Evolutionary conservation across 2,329 filamentous ascomycete species (phyloP).

Genomic region (Huntiella bhutanensis): DNA sequence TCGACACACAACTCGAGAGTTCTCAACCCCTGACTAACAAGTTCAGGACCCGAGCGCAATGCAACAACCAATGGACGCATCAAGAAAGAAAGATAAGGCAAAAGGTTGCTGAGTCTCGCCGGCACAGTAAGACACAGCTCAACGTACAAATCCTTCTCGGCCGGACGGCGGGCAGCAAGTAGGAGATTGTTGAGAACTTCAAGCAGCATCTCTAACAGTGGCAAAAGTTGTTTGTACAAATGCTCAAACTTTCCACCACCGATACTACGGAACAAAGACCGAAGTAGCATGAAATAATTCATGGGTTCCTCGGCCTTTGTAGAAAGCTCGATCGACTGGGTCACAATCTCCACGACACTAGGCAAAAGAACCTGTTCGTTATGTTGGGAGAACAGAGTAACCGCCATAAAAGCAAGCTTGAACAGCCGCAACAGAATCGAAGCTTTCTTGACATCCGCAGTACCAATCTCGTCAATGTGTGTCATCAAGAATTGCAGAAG

Average conservation of each 20-base stretch:
- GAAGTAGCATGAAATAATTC: constrained; percentile 90
- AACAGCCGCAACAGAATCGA: constrained; percentile 86
- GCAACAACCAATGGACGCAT: constrained; percentile 98
- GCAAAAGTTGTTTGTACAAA: constrained; percentile 93
- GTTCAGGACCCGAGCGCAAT: constrained; percentile 71
- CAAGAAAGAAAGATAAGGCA: constrained; percentile 87
- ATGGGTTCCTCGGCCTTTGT: constrained; percentile 93
- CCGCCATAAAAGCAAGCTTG: constrained; percentile 98
- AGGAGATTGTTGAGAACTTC: constrained; percentile 94
- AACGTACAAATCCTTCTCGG: constrained; percentile 88
- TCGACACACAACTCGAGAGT: constrained; percentile 95
- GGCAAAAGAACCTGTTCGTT: constrained; percentile 92
- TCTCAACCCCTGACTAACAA: constrained; percentile 82
- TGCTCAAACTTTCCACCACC: constrained; percentile 95
- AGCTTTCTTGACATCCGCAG: constrained; percentile 76
- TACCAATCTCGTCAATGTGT: constrained; percentile 84
- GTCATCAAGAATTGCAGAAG: constrained; percentile 94
- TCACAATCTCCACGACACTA: constrained; percentile 93
- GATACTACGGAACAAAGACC: constrained; percentile 88
- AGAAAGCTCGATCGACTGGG: constrained; percentile 88
- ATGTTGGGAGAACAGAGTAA: constrained; percentile 82
- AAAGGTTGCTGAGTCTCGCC: constrained; percentile 76
- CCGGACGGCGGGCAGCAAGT: constrained; percentile 71
- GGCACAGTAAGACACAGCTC: constrained; percentile 93
- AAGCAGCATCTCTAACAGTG: constrained; percentile 87